Evolutionary conservation across 257 asterid genomes (phyloP), one percentile per base, ranked within the genome.

Genomic region (Nemophila menziesii): DNA sequence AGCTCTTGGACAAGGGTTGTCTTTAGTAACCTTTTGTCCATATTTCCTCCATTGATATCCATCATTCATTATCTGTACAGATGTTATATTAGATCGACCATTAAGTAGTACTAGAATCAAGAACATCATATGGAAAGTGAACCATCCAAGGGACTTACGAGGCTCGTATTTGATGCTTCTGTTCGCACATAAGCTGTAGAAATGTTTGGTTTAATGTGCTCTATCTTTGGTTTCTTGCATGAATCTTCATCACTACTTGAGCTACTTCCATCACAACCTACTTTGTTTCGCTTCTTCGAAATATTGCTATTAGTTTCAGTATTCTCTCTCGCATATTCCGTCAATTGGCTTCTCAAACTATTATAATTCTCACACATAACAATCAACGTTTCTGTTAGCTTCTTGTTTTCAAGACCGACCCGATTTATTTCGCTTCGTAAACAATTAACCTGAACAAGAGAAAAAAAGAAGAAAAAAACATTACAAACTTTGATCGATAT

Each of bases 41-140:
- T 83, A 87, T 63, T 87, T 87, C 73, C 95, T 80, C 97, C 97
- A 87, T 42, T 77, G 95, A 48, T 77, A 83, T 22, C 97, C 97
- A 73, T 87, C 97, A 52, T 75, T 77, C 23, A 82, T 94, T 46
- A 72, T 64, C 97, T 86, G 70, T 40, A 67, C 48, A 1, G 42
- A 8, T 14, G 33, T 29, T 22, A 43, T 22, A n/a, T n/a, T n/a
- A n/a, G n/a, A n/a, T n/a, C n/a, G n/a, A n/a, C n/a, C n/a, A n/a
- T n/a, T n/a, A n/a, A n/a, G n/a, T n/a, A n/a, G n/a, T n/a, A n/a
- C n/a, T n/a, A n/a, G n/a, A n/a, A n/a, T n/a, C n/a, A n/a, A n/a
- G n/a, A n/a, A n/a, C n/a, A n/a, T n/a, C n/a, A n/a, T n/a, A n/a
- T n/a, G n/a, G n/a, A n/a, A n/a, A n/a, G n/a, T n/a, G n/a, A n/a